Conservation (phyloP, 495 filamentous ascomycete species). For the Trichoderma virens region DNA sequence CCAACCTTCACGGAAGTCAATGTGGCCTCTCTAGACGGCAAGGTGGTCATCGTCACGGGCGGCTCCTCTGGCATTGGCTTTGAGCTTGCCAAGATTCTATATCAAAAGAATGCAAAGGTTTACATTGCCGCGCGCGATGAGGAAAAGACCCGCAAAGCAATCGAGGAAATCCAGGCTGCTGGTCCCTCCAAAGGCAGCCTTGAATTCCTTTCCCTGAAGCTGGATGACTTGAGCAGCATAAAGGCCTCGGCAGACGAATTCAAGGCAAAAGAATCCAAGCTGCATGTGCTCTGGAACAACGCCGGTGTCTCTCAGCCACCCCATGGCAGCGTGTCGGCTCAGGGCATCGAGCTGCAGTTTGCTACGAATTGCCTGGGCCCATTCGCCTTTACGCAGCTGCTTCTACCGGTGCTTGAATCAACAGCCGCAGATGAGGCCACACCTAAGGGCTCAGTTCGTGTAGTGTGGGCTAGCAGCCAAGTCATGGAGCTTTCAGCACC, state of each 20-base stretch:
- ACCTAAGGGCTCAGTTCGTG: constrained; percentile 22
- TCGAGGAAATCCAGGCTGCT: constrained; percentile 17
- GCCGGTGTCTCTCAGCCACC: constrained; percentile 31
- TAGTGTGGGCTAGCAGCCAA: constrained; percentile 30
- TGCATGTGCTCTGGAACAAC: constrained; percentile 25
- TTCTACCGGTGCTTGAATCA: constrained; percentile 29
- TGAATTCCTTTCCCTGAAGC: constrained; percentile 20
- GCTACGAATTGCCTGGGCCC: constrained; percentile 34
- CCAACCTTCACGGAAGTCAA: constrained; percentile 22
- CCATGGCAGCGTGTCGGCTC: constrained; percentile 23
- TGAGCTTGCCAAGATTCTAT: constrained; percentile 35
- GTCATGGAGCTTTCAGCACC: constrained; percentile 22
- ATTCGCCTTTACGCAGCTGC: constrained; percentile 32
- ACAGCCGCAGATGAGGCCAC: constrained; percentile 20
- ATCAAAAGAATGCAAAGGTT: constrained; percentile 30
- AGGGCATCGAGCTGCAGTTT: constrained; percentile 31
- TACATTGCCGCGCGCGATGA: constrained; percentile 39
- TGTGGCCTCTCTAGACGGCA: constrained; percentile 15
- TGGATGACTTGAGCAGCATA: constrained; percentile 21
- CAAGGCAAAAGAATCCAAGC: constrained; percentile 17
- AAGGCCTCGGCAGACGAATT: constrained; percentile 19
- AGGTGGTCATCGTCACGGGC: constrained; percentile 41
- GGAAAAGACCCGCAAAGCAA: constrained; percentile 17
- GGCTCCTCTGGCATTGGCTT: constrained; percentile 35
- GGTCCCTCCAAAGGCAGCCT: constrained; percentile 16